These are phyloP conservation scores for Fusarium sulawesiense DNA, from an alignment of 2,329 filamentous ascomycete species.

Conservation along the genomic window DNA sequence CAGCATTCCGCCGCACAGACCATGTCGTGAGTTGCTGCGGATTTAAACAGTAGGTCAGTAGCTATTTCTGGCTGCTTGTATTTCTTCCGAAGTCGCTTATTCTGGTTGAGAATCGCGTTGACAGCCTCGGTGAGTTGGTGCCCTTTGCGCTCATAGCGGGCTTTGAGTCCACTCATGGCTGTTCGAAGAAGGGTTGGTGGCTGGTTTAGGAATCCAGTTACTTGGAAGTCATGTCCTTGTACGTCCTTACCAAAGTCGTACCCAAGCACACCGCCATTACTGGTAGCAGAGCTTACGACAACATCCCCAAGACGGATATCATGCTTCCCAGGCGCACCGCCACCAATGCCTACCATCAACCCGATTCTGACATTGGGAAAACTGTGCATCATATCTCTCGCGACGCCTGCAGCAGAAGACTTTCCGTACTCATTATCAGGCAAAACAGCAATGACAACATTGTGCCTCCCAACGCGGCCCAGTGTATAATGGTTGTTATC, in stretches of 20 bases:
- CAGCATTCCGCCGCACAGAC: rapidly evolving
- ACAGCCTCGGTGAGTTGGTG: neutral
- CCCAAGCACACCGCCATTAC: slow-evolving; percentile 10
- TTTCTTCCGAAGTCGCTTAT: too few species aligned
- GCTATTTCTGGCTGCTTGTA: rapidly evolving
- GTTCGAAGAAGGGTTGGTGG: slow-evolving; percentile 19
- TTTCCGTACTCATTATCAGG: neutral
- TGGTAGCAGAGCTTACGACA: neutral
- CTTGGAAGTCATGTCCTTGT: slow-evolving; percentile 19
- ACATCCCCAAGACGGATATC: slow-evolving; percentile 23
- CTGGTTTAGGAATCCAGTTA: slow-evolving; percentile 18
- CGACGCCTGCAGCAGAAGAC: neutral
- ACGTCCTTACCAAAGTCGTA: slow-evolving; percentile 39
- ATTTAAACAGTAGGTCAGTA: rapidly evolving
- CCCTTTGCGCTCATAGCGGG: neutral
- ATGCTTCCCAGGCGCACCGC: neutral
- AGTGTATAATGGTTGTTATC: slow-evolving; percentile 11
- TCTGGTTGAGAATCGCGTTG: rapidly evolving
- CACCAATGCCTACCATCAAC: slow-evolving; percentile 19
- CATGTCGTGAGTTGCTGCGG: rapidly evolving
- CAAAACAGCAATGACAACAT: neutral
- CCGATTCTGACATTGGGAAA: slow-evolving; percentile 11
- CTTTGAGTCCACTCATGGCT: slow-evolving; percentile 8
- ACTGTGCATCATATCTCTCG: neutral
- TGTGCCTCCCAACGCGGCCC: neutral